Evolutionary conservation across 2,329 filamentous ascomycete genomes (phyloP).

Genomic region (Arthrinium phaeospermum): DNA sequence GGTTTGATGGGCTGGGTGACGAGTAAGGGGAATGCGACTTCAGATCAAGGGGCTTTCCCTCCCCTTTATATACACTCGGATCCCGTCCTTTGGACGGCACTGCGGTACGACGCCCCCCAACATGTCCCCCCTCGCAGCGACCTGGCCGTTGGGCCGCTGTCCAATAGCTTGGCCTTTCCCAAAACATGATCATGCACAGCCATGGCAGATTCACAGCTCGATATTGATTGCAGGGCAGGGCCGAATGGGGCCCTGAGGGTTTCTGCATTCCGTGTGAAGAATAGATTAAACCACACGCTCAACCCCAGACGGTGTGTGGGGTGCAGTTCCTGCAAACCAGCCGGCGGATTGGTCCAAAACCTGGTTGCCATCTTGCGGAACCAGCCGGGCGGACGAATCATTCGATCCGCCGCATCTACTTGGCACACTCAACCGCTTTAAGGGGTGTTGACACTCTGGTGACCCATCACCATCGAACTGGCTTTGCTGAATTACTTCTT

Average conservation of each 20-base stretch:
- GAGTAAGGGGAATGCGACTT: not conserved
- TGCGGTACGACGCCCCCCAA: not conserved
- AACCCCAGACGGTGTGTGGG: not conserved
- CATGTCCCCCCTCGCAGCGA: not conserved
- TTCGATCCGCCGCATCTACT: not conserved
- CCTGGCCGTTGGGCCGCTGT: slow-evolving; percentile 1
- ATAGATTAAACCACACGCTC: not conserved
- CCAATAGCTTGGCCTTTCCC: not conserved
- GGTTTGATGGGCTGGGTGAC: not conserved
- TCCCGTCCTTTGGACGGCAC: not conserved
- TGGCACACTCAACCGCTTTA: not conserved
- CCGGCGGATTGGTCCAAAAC: slow-evolving; percentile 1
- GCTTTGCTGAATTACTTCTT: not conserved
- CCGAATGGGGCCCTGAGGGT: not conserved
- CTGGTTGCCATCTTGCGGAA: not conserved
- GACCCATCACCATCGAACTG: not conserved
- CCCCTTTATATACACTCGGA: not conserved
- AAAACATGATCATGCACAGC: not conserved
- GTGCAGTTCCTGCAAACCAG: not conserved
- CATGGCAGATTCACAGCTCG: not conserved
- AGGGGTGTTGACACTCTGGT: not conserved
- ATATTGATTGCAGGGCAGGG: not conserved
- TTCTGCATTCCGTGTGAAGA: not conserved
- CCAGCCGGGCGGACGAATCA: slow-evolving; percentile 2
- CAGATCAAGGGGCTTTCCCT: not conserved